A percentile compares a stretch with the other conserved stretches of the same genome.
Evolutionary conservation across 257 asterid species (phyloP).

Genomic region (Gynochthodes officinalis): DNA sequence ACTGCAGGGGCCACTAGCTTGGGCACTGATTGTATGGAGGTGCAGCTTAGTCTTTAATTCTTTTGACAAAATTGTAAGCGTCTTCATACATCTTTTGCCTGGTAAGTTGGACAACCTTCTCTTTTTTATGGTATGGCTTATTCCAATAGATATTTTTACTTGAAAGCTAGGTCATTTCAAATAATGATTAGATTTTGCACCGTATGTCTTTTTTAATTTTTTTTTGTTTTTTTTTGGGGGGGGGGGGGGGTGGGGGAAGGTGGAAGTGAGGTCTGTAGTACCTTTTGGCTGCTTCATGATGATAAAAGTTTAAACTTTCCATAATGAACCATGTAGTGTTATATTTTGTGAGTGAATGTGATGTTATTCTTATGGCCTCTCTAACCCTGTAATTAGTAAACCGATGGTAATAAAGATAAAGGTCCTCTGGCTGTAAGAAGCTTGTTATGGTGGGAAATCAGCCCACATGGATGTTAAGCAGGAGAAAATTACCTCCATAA

Average conservation of each 20-base stretch:
- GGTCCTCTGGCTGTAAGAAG: not conserved
- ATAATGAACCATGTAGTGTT: not conserved
- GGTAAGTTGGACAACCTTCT: slow-evolving; percentile 45
- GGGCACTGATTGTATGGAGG: slow-evolving; percentile 98
- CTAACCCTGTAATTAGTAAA: not conserved
- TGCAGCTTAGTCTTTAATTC: slow-evolving; percentile 96
- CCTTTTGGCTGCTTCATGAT: not conserved
- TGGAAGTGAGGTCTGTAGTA: not conserved
- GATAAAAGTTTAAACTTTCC: not conserved
- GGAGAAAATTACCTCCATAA: not conserved
- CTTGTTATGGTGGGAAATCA: not conserved
- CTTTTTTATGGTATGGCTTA: slow-evolving; percentile 2
- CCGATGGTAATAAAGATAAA: not conserved
- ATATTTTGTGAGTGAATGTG: not conserved
- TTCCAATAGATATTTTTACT: not conserved
- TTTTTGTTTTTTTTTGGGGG: no score
- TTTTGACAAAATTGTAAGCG: slow-evolving; percentile 92
- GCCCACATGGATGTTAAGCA: not conserved
- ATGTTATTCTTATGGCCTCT: not conserved
- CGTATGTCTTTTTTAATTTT: not conserved
- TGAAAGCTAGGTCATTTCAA: not conserved
- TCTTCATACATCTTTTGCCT: slow-evolving; percentile 94
- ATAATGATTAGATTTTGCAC: not conserved
- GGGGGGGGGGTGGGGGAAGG: no score
- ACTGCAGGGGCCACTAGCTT: slow-evolving; percentile 92